Percentiles rank a stretch among this genome's conserved stretches.
Conservation (phyloP, 371 early-diverging fungal genomes). For the Circinella umbellata region DNA sequence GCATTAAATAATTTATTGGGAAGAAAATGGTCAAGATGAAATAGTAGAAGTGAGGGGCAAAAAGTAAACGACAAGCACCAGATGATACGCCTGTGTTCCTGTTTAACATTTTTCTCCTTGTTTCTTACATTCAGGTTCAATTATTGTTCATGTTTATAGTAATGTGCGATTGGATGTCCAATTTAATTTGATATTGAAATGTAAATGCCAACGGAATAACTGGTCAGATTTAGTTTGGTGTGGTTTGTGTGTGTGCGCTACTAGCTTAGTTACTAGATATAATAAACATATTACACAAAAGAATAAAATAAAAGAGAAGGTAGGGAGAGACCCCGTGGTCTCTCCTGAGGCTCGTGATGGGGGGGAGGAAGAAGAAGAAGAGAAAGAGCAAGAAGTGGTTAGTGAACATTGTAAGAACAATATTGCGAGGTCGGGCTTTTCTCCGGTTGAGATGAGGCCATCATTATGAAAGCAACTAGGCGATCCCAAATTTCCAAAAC, state of each 20-base stretch:
- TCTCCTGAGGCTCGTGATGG: conserved; percentile 10
- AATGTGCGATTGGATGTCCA: neutral
- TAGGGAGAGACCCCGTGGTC: conserved; percentile 5
- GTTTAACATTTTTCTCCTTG: neutral
- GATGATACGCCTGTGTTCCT: no score
- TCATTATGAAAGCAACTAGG: conserved; percentile 6
- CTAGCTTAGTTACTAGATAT: neutral
- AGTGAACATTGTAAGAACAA: neutral
- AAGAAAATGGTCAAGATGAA: neutral
- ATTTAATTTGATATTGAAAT: neutral
- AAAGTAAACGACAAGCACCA: no score
- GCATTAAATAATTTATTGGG: conserved; percentile 1
- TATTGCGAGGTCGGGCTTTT: neutral
- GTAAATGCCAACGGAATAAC: neutral
- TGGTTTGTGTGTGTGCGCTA: neutral
- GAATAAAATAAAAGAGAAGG: neutral
- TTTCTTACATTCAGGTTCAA: neutral
- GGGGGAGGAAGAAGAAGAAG: neutral
- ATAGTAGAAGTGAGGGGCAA: no score
- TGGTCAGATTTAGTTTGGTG: neutral
- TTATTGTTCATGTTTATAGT: neutral
- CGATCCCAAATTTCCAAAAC: conserved; percentile 8
- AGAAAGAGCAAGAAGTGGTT: neutral
- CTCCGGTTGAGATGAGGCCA: conserved; percentile 5
- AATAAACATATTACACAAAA: neutral